Base-by-base conservation (phyloP, 2,329 filamentous ascomycete genomes). In the Colletotrichum orbiculare region DNA sequence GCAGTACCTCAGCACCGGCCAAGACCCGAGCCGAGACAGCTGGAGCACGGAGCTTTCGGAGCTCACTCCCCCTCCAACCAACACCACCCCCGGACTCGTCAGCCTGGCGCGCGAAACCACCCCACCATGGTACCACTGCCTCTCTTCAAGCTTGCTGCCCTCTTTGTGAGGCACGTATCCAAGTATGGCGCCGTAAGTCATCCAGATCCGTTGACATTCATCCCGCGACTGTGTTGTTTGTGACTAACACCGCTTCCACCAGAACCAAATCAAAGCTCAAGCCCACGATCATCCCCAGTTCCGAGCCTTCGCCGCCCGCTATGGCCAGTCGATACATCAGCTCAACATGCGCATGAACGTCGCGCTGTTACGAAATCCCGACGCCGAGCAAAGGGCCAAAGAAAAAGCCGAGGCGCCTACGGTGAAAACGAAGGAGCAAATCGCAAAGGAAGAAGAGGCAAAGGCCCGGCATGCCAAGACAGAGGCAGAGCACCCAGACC, bases 251-350 rank as follows among this genome's bases (percentile, higher is more conserved):
- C 61, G 52, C 25, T 33, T 43, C 15, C 45, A 49, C 25, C 67
- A 90, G 88, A 90, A 90, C 73, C 87, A 80, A 69, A 90, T 90
- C 72, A 90, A 90, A 73, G 77, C 80, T 38, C 87, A 88, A 75
- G 88, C 88, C 52, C 88, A 90, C 71, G 87, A 90, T 47, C 88
- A 90, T 70, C 82, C 83, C 2, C 78, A 82, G 48, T 90, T 90
- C 73, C 86, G 88, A 61, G 75, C 75, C 6, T 85, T 89, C 67
- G 88, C 88, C 47, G 87, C 87, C 48, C 81, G 78, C 64, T 89
- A 89, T 72, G 88, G 88, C 64, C 88, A 90, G 72, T 76, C 78
- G 9, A 88, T 90, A 70, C 88, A 90, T 71, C 88, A 90, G 76
- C 75, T 90, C 57, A 90, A 90, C 71, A 90, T 90, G 88, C 83